Evolutionary conservation across 2,329 filamentous ascomycete species (phyloP).

Genomic region (Cladophialophora immunda): DNA sequence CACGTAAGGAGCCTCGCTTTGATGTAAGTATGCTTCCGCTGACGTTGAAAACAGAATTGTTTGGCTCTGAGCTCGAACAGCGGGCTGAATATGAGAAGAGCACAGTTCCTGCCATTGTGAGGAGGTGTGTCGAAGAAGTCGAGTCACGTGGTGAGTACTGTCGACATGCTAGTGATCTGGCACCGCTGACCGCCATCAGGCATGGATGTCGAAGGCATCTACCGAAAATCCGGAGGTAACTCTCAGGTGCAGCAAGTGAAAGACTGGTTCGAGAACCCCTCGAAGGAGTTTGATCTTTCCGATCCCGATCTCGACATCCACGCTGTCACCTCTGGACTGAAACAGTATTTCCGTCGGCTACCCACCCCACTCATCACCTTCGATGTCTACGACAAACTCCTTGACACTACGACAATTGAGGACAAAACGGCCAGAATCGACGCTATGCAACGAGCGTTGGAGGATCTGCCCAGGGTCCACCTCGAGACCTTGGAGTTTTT

Average conservation of each 20-base stretch:
- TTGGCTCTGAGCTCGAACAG: conserved; percentile 87
- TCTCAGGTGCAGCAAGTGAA: conserved; percentile 90
- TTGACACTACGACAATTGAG: conserved; percentile 71
- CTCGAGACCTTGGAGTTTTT: conserved; percentile 91
- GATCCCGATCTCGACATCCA: conserved; percentile 95
- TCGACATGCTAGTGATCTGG: not conserved
- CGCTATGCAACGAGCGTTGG: conserved; percentile 76
- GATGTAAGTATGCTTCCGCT: conserved; percentile 16
- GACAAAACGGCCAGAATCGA: conserved; percentile 70
- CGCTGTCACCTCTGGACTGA: conserved; percentile 91
- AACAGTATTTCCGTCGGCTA: conserved; percentile 96
- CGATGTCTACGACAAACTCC: conserved; percentile 86
- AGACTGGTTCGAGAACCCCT: conserved; percentile 83
- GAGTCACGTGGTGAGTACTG: conserved; percentile 75
- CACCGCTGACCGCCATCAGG: conserved; percentile 48
- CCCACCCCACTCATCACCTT: conserved; percentile 90
- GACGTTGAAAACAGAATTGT: conserved; percentile 63
- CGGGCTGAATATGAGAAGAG: conserved; percentile 88
- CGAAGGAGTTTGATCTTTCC: conserved; percentile 86
- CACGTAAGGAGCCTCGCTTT: conserved; percentile 47
- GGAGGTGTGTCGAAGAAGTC: conserved; percentile 94
- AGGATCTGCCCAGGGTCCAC: conserved; percentile 82
- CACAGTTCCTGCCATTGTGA: conserved; percentile 89
- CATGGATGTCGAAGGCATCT: conserved; percentile 97
- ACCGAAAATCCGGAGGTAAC: conserved; percentile 94